Evolutionary conservation across 169 alveolate species (phyloP).

Genomic region (Plasmodium vinckei): DNA sequence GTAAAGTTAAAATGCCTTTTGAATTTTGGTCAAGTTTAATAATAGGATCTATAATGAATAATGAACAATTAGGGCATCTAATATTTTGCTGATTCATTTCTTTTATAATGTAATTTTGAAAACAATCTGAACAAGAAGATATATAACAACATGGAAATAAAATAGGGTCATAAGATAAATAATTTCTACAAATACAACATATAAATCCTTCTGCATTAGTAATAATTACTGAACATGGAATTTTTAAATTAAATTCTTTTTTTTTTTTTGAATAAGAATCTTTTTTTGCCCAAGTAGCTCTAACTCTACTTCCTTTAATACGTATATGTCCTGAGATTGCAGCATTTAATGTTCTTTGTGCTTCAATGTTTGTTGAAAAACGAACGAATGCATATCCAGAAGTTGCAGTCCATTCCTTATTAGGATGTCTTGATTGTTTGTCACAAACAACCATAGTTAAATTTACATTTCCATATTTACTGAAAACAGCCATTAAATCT

Average conservation of each 20-base stretch:
- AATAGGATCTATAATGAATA: conserved; percentile 9
- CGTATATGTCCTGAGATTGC: conserved; percentile 74
- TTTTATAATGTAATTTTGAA: conserved; percentile 13
- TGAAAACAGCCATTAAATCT: conserved; percentile 75
- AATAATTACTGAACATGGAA: conserved; percentile 47
- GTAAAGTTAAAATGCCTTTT: conserved; percentile 35
- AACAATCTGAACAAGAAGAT: conserved; percentile 63
- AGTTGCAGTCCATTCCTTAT: conserved; percentile 85
- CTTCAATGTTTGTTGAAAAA: conserved; percentile 76
- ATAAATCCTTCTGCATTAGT: conserved; percentile 53
- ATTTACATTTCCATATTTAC: conserved; percentile 81
- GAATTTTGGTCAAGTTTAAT: conserved; percentile 51
- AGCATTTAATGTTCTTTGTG: conserved; percentile 78
- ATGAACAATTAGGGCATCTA: conserved; percentile 43
- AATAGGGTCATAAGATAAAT: conserved; percentile 58
- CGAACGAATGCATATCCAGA: conserved; percentile 84
- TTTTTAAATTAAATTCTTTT: conserved; percentile 47
- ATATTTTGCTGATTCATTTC: conserved; percentile 2
- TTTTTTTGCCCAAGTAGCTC: conserved; percentile 85
- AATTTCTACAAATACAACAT: conserved; percentile 48
- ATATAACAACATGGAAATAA: conserved; percentile 69
- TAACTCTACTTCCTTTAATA: conserved; percentile 79
- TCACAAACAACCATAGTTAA: conserved; percentile 83
- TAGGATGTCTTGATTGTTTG: conserved; percentile 80
- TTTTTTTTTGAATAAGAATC: conserved; percentile 79